Evolutionary conservation across 2,329 filamentous ascomycete genomes (phyloP), one percentile per base, ranked within the genome.

Genomic region (Kalmusia sp.): DNA sequence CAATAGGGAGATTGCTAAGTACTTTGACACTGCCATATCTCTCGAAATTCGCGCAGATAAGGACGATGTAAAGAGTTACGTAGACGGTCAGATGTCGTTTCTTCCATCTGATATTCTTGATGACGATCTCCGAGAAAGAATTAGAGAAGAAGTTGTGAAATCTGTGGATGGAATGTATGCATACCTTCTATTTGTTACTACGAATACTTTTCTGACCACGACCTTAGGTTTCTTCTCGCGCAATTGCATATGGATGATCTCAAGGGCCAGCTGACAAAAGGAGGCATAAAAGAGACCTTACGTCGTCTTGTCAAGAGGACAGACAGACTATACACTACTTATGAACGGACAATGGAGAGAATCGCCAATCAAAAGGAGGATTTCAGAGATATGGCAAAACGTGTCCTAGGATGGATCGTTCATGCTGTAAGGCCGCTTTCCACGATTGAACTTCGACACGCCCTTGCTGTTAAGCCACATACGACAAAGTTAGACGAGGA

Each of bases 161-260:
- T n/a, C 33, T 37, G 3, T 37, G 7, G 33, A 37, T 37, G 33
- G 33, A 7, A 37, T 37, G 33, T 37, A 37, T n/a, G n/a, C 15
- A n/a, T n/a, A 37, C 7, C 17, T 6, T 7, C 17, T 37, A n/a
- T 37, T n/a, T n/a, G n/a, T n/a, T n/a, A 37, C n/a, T 37, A 37
- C 12, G 33, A 37, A n/a, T 7, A 37, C 6, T 7, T 6, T 8
- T 7, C 33, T 37, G 17, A 37, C 33, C 14, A 8, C 15, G 6
- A 37, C 6, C 17, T 37, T 35, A 55, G 49, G 49, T 55, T 55
- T 33, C 37, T 54, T 4, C 46, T 54, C 17, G 51, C 51, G 9
- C 38, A 46, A 14, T 30, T 54, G 4, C 33, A 54, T 34, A 2
- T 55, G 1, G 35, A 46, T n/a, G n/a, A 24, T 46, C 39, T 12